A percentile compares a stretch with the other conserved stretches of the same genome.
Conservation (phyloP, 495 filamentous ascomycete genomes). For the Rusavskia elegans region DNA sequence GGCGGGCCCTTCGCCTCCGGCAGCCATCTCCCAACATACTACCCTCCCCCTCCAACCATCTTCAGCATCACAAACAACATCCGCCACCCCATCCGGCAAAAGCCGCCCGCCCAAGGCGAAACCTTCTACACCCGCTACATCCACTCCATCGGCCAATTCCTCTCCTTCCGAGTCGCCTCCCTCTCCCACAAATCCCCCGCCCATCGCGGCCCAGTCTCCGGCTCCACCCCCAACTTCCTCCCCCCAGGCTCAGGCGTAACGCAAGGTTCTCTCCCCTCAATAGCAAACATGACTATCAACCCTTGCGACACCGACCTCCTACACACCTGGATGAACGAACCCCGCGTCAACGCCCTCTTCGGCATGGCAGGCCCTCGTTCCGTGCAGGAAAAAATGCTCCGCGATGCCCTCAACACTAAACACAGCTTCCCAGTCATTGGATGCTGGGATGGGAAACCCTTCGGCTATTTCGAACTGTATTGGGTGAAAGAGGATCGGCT, state of each 20-base stretch:
- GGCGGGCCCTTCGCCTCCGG: slow-evolving; percentile 54
- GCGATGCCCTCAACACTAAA: slow-evolving; percentile 39
- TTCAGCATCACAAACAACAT: slow-evolving; percentile 65
- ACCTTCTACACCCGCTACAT: slow-evolving; percentile 81
- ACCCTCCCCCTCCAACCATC: slow-evolving; percentile 64
- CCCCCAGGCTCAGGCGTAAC: slow-evolving; percentile 17
- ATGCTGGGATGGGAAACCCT: slow-evolving; percentile 87
- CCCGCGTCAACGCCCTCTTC: slow-evolving; percentile 73
- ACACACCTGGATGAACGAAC: slow-evolving; percentile 79
- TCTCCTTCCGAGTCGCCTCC: slow-evolving; percentile 70
- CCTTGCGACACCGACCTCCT: slow-evolving; percentile 58
- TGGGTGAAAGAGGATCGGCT: slow-evolving; percentile 92
- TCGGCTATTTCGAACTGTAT: slow-evolving; percentile 96
- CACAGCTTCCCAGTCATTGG: slow-evolving; percentile 88
- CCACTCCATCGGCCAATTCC: slow-evolving; percentile 64
- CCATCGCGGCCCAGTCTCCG: slow-evolving; percentile 17
- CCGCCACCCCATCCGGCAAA: slow-evolving; percentile 76
- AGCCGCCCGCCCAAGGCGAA: slow-evolving; percentile 75
- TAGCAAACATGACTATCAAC: slow-evolving; percentile 19
- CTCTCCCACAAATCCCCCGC: slow-evolving; percentile 16
- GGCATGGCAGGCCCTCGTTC: slow-evolving; percentile 45
- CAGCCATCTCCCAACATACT: slow-evolving; percentile 81
- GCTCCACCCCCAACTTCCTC: slow-evolving; percentile 11
- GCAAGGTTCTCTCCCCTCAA: slow-evolving; percentile 15
- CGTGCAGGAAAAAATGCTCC: slow-evolving; percentile 55